These are phyloP conservation scores for Xylaria nigripes DNA, from an alignment of 495 filamentous ascomycete species.

Conservation along the genomic window DNA sequence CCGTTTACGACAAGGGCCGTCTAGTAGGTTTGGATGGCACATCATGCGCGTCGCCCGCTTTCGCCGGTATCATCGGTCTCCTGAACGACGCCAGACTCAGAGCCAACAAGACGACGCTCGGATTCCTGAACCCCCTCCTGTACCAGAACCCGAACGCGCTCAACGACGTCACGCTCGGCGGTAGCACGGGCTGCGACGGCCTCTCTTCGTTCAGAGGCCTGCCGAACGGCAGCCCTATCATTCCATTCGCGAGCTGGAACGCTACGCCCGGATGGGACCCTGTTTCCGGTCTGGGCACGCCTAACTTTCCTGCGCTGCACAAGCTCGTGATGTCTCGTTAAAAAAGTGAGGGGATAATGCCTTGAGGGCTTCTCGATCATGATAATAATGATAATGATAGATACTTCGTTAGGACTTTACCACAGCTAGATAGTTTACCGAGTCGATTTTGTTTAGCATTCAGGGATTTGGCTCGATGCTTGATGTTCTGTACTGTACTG, in stretches of 20 bases:
- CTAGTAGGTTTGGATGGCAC: constrained; percentile 26
- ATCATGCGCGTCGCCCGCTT: constrained; percentile 20
- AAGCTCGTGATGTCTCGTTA: constrained; percentile 2
- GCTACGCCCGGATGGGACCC: constrained; percentile 46
- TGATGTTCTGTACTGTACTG: too few relatives aligned
- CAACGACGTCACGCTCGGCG: constrained; percentile 50
- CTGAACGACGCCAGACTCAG: constrained; percentile 51
- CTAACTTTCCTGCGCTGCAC: constrained; percentile 43
- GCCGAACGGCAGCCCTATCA: constrained; percentile 16
- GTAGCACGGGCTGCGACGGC: constrained; percentile 48
- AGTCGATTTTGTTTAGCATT: too few relatives aligned
- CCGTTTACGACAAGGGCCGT: constrained; percentile 20
- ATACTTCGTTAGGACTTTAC: too few relatives aligned
- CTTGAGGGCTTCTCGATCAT: too few relatives aligned
- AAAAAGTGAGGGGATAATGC: neutral
- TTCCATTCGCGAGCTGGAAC: constrained; percentile 22
- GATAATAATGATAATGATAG: too few relatives aligned
- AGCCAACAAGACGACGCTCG: constrained; percentile 44
- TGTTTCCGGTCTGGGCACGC: constrained; percentile 50
- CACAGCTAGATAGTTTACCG: too few relatives aligned
- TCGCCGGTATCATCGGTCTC: constrained; percentile 41
- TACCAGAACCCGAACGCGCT: constrained; percentile 49
- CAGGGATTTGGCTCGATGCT: too few relatives aligned
- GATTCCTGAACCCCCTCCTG: constrained; percentile 53
- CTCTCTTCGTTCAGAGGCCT: constrained; percentile 42